phyloP scores from a whole-genome alignment of 176 grass and related monocot species.

The Oryza coarctata region DNA sequence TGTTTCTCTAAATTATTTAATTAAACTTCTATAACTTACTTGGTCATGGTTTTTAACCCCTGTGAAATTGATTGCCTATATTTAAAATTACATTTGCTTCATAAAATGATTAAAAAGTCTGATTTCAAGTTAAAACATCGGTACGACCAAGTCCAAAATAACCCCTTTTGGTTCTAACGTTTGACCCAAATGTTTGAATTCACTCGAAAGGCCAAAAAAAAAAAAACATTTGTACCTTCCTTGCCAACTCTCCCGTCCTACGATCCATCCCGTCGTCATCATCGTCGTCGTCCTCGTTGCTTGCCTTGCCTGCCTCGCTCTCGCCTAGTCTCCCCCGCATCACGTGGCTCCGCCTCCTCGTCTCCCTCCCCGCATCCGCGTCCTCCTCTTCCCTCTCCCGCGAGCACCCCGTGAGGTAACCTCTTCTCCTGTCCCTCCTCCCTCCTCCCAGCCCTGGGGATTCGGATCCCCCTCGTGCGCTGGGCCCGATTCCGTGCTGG shows the following conservation, averaged over 20 bases:
- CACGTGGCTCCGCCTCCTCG: background rate
- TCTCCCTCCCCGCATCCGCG: background rate
- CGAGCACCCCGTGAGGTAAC: background rate
- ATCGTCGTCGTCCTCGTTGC: background rate
- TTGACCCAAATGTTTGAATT: too few relatives aligned
- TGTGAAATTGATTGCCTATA: too few relatives aligned
- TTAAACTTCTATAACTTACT: too few relatives aligned
- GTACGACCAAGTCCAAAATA: too few relatives aligned
- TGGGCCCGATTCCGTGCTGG: background rate
- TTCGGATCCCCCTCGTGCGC: background rate
- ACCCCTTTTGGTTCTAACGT: too few relatives aligned
- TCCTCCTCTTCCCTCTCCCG: background rate
- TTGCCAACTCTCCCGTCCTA: conserved; percentile 18
- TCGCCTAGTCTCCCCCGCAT: background rate
- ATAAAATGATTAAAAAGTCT: too few relatives aligned
- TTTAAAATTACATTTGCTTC: too few relatives aligned
- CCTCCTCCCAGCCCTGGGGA: background rate
- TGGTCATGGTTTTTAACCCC: too few relatives aligned
- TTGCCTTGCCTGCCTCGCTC: background rate
- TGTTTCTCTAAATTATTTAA: too few relatives aligned
- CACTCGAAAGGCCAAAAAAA: too few relatives aligned
- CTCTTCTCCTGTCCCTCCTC: background rate
- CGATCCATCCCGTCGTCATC: background rate
- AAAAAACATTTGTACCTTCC: background rate
- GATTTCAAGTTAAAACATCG: too few relatives aligned